Evolutionary conservation across 345 rosid species (phyloP).

Genomic region (Pistacia vera): DNA sequence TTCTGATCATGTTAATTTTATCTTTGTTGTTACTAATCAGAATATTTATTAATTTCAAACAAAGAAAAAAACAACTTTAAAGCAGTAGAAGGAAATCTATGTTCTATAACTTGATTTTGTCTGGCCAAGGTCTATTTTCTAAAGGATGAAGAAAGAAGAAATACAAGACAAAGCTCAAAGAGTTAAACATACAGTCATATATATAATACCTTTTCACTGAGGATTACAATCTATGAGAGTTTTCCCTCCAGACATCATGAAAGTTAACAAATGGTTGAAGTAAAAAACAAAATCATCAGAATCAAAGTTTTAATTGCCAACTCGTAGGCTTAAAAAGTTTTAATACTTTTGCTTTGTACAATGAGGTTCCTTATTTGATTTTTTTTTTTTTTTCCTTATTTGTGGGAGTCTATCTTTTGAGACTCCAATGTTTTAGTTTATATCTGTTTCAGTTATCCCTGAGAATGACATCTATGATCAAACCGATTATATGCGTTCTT

Average conservation of each 20-base stretch:
- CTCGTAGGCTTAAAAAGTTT: slow-evolving; percentile 24
- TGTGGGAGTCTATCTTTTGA: too few relatives aligned
- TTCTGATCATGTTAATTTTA: too few relatives aligned
- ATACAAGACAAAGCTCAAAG: background rate
- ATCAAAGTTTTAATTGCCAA: background rate
- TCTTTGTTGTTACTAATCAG: too few relatives aligned
- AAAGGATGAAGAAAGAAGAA: background rate
- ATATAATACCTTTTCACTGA: background rate
- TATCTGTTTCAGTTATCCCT: background rate
- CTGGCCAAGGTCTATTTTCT: too few relatives aligned
- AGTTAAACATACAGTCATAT: background rate
- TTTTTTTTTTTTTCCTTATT: too few relatives aligned
- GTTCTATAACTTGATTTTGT: background rate
- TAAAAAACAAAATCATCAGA: slow-evolving; percentile 24
- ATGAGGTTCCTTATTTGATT: too few relatives aligned
- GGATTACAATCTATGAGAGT: background rate
- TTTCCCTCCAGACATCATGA: too few relatives aligned
- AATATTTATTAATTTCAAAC: too few relatives aligned
- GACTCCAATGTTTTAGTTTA: background rate
- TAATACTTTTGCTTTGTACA: too few relatives aligned
- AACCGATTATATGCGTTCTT: slow-evolving; percentile 7
- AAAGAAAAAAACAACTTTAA: too few relatives aligned
- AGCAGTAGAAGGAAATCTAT: too few relatives aligned
- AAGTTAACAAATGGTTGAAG: too few relatives aligned
- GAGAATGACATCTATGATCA: background rate